These are phyloP conservation scores for Teratosphaeria destructans DNA, from an alignment of 2,329 filamentous ascomycete genomes.

Conservation along the genomic window DNA sequence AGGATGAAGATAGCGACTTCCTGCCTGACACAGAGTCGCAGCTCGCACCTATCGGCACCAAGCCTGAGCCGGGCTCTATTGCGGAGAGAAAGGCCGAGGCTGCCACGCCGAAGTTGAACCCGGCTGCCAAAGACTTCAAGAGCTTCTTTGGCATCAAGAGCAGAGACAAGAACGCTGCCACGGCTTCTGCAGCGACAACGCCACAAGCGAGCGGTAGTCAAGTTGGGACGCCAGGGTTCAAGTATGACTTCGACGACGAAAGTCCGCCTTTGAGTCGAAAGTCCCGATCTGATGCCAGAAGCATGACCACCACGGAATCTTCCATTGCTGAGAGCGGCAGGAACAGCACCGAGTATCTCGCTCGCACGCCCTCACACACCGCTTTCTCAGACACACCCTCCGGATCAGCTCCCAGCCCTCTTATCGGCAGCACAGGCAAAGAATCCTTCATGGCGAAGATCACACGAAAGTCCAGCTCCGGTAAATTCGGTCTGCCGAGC, in stretches of 20 bases:
- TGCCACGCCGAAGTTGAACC: conserved; percentile 60
- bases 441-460: conserved; percentile 42
- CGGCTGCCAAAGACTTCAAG: conserved; percentile 80
- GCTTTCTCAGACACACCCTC: conserved; percentile 24
- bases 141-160: conserved; percentile 46
- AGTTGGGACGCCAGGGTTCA: neutral
- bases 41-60: conserved; percentile 65
- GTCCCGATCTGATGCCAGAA: conserved; percentile 32
- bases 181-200: conserved; percentile 10
- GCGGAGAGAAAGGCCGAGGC: conserved; percentile 29
- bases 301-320: conserved; percentile 23
- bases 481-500: conserved; percentile 31
- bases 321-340: conserved; percentile 15
- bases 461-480: conserved; percentile 35
- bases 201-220: neutral
- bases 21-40: conserved; percentile 40
- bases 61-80: conserved; percentile 9
- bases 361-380: conserved; percentile 24
- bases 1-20: conserved; percentile 39
- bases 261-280: conserved; percentile 29
- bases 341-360: conserved; percentile 16
- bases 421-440: conserved; percentile 25
- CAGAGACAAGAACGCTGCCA: conserved; percentile 21
- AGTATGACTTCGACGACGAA: conserved; percentile 22
- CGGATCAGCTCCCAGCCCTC: conserved; percentile 21